A percentile compares a stretch with the other conserved stretches of the same genome.
Conservation (phyloP, 2,329 filamentous ascomycete species). For the Sclerotinia glacialis region DNA sequence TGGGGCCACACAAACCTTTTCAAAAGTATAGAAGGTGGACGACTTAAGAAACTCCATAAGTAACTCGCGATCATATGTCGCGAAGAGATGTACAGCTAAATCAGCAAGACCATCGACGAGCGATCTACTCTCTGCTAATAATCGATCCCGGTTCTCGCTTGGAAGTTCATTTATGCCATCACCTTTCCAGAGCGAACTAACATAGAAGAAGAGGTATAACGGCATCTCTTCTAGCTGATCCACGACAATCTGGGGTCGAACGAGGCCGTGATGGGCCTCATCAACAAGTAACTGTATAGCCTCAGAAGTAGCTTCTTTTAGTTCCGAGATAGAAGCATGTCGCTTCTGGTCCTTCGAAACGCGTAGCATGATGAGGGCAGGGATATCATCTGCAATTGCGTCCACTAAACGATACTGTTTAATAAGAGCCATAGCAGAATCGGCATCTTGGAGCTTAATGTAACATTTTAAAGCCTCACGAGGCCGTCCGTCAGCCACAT, state of each 20-base stretch:
- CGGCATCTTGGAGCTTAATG: constrained; percentile 86
- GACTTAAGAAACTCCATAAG: constrained; percentile 84
- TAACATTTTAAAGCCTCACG: constrained; percentile 85
- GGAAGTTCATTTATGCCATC: constrained; percentile 58
- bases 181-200: constrained; percentile 80
- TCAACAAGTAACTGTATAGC: constrained; percentile 83
- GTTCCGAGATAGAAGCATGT: constrained; percentile 63
- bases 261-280: constrained; percentile 84
- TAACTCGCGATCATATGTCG: constrained; percentile 72
- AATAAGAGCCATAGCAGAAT: constrained; percentile 83
- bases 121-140: constrained; percentile 58
- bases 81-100: constrained; percentile 80
- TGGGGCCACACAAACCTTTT: constrained; percentile 51
- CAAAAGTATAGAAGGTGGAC: constrained; percentile 85
- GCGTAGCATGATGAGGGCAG: constrained; percentile 82
- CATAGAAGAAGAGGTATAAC: constrained; percentile 87
- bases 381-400: constrained; percentile 83
- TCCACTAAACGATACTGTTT: constrained; percentile 87
- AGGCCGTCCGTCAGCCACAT: constrained; percentile 76
- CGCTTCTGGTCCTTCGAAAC: constrained; percentile 69
- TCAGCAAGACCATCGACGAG: constrained; percentile 87
- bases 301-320: constrained; percentile 78
- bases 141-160: constrained; percentile 54
- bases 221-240: constrained; percentile 68
- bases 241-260: constrained; percentile 74